phyloP scores from a whole-genome alignment of 2,329 filamentous ascomycete species.

The Sclerotinia nivalis region DNA sequence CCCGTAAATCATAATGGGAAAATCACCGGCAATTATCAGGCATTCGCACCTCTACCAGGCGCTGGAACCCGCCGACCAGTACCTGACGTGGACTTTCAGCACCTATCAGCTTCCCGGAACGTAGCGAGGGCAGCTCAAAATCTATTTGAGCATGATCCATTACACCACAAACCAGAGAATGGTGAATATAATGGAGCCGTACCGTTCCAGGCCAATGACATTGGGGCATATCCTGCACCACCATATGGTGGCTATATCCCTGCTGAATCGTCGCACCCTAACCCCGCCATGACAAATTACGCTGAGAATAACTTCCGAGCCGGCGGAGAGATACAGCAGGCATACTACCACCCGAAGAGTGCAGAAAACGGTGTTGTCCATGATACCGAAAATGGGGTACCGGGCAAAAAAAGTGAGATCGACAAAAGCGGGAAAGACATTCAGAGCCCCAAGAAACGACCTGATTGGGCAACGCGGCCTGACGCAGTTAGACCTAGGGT shows the following conservation, averaged over 20 bases:
- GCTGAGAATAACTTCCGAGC: no score
- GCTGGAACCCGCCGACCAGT: accelerated
- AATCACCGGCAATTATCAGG: neutral
- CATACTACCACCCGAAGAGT: accelerated
- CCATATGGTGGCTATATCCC: no score
- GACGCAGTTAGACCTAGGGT: neutral
- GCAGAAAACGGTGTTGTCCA: neutral
- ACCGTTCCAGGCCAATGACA: neutral
- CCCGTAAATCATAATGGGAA: neutral
- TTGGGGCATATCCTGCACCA: neutral
- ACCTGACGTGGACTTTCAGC: accelerated
- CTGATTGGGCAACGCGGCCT: neutral
- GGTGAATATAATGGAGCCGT: no score
- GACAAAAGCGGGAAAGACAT: no score
- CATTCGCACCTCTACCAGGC: neutral
- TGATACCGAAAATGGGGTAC: neutral
- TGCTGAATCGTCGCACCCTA: accelerated
- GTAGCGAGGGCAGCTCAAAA: neutral
- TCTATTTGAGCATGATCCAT: neutral
- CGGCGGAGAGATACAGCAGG: neutral
- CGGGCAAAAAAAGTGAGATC: no score
- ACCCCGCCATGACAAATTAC: neutral
- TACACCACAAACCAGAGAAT: accelerated
- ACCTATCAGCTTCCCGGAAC: accelerated
- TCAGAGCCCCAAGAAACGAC: no score